Conservation (phyloP, 73 alveolate species). For the Durusdinium trenchii region DNA sequence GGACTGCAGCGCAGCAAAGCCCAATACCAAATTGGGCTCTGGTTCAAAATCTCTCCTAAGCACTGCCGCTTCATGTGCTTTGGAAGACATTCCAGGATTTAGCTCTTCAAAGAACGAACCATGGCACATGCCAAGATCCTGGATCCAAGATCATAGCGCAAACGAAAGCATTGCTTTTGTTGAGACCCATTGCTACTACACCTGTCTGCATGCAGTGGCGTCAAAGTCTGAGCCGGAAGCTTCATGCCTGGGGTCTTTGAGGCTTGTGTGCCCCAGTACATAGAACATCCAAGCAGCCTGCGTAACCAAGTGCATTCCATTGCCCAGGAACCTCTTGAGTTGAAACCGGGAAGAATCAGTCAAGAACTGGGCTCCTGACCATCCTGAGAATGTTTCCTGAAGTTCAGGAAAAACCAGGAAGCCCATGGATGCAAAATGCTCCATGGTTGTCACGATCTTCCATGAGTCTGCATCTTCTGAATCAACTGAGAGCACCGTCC, state of each 20-base stretch:
- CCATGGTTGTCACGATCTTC: conserved; percentile 9
- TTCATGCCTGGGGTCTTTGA: background rate
- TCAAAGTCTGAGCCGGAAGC: background rate
- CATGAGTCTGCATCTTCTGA: background rate
- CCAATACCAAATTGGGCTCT: too few relatives aligned
- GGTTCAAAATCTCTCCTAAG: too few relatives aligned
- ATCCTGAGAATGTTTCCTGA: background rate
- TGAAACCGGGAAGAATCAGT: background rate
- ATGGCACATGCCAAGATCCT: background rate
- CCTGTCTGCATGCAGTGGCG: background rate
- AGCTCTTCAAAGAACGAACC: background rate
- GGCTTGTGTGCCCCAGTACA: conserved; percentile 48
- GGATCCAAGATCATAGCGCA: background rate
- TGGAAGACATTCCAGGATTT: too few relatives aligned
- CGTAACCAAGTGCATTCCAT: conserved; percentile 55
- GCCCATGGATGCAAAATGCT: conserved; percentile 31
- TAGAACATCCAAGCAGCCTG: conserved; percentile 58
- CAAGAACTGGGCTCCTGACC: background rate
- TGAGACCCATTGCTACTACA: background rate
- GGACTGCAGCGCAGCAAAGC: too few relatives aligned
- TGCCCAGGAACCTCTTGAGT: conserved; percentile 6
- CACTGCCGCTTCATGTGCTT: too few relatives aligned
- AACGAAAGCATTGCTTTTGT: background rate
- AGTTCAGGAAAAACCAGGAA: background rate
- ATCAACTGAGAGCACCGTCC: background rate